Evolutionary conservation across 306 rosid genomes (phyloP).

Genomic region (apple (Malus domestica)): DNA sequence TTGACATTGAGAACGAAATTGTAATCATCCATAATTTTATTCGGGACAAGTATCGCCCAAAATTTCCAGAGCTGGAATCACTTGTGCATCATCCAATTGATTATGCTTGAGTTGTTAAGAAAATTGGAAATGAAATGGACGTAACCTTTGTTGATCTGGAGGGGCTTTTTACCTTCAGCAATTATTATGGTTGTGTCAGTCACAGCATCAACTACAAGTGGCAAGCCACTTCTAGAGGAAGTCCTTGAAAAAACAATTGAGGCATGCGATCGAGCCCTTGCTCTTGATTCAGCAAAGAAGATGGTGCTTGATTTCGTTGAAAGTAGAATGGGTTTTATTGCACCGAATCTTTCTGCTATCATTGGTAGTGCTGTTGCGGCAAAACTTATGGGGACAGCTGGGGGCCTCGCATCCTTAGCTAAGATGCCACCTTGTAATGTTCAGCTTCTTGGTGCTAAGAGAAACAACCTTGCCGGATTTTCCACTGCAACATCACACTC

Average conservation of each 20-base stretch:
- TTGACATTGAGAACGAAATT: slow-evolving; percentile 94
- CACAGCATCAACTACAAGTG: slow-evolving; percentile 95
- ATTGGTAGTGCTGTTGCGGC: slow-evolving; percentile 97
- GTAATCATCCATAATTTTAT: slow-evolving; percentile 82
- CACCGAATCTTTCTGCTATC: slow-evolving; percentile 87
- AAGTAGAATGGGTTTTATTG: slow-evolving; percentile 96
- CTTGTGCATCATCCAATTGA: slow-evolving; percentile 92
- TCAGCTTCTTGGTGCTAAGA: slow-evolving; percentile 98
- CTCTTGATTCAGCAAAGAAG: slow-evolving; percentile 78
- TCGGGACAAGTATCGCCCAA: slow-evolving; percentile 86
- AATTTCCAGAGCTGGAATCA: slow-evolving; percentile 95
- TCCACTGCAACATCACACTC: slow-evolving; percentile 90
- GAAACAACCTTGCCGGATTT: slow-evolving; percentile 88
- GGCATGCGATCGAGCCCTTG: slow-evolving; percentile 95
- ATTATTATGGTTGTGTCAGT: slow-evolving; percentile 94
- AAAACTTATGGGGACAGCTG: slow-evolving; percentile 95
- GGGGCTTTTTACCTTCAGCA: slow-evolving; percentile 89
- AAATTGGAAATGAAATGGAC: slow-evolving; percentile 93
- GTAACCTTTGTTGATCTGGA: slow-evolving; percentile 89
- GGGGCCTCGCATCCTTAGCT: slow-evolving; percentile 68
- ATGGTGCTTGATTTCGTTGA: slow-evolving; percentile 92
- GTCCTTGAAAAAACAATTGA: slow-evolving; percentile 67
- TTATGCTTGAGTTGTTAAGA: slow-evolving; percentile 93
- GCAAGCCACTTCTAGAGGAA: slow-evolving; percentile 94
- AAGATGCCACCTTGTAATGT: slow-evolving; percentile 99